Base-by-base conservation (phyloP, 202 grass and related monocot species). In the Setaria viridis region DNA sequence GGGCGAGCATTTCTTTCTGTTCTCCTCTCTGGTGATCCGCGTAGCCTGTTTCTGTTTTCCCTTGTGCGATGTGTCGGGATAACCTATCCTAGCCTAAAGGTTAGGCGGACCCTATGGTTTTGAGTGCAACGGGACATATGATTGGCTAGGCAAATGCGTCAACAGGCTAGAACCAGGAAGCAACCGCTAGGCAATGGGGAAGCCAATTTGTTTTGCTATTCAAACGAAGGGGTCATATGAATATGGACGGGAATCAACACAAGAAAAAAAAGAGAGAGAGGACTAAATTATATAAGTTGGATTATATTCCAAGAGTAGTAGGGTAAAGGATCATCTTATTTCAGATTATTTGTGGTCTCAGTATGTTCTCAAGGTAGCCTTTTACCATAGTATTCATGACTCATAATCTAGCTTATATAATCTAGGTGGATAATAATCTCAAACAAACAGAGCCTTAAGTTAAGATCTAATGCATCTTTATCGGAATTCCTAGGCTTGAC, bases 81-180 rank as follows among this genome's bases (percentile, higher is more conserved):
- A 77, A 30, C 37, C 55, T 43, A 77, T 29, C 53, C 79, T 71
- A 71, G 50, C 37, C 37, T 39, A 39, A 46, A 70, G 53, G 80
- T 71, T 82, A 71, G 80, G 67, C 67, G 8, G 19, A 33, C 5
- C 66, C 66, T 82, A 71, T 33, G 6, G 37, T 9, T 9, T 58
- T 71, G 66, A 82, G 39, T 20, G 62, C 32, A 69, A 13, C 10
- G 1, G 14, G 15, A 47, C 72, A 7, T 75, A 37, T 34, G 55
- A 34, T 46, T 57, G 2, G 37, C 55, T 59, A 58, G 1, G 5
- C 35, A 81, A 32, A 29, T 30, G 20, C 33, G 10, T 42, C 65
- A 67, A 2, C 10, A 54, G 54, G 78, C 49, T 11, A 34, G 8
- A 80, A 43, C 20, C 16, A 16, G 48, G 25, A 60, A 82, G 60